Conservation (phyloP, 495 filamentous ascomycete species). For the Lepraria neglecta region DNA sequence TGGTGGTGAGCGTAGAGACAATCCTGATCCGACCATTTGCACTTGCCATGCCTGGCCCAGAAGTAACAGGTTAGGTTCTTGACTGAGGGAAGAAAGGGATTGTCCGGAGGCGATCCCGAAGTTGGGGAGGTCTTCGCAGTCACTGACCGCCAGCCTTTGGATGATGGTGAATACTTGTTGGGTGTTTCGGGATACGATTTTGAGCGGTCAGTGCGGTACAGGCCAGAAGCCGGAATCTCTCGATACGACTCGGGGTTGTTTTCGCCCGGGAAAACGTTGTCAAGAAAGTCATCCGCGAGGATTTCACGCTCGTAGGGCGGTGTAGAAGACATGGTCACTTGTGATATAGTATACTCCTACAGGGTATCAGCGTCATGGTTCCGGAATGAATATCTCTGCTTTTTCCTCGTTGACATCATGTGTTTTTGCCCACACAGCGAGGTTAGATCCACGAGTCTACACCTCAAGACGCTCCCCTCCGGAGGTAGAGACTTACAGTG, state of each 20-base stretch:
- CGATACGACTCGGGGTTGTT: not conserved
- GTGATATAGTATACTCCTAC: not conserved
- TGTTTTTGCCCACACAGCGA: not conserved
- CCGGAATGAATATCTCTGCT: no score
- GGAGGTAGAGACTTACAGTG: no score
- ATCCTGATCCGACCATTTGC: constrained; percentile 16
- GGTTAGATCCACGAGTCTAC: no score
- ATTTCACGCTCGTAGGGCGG: not conserved
- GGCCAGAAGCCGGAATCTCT: no score
- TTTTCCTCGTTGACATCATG: no score
- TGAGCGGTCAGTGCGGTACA: not conserved
- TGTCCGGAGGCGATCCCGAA: not conserved
- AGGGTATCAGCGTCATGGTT: not conserved
- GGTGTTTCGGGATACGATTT: not conserved
- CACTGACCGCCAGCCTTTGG: not conserved
- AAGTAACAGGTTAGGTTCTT: constrained; percentile 28
- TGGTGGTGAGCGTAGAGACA: constrained; percentile 28
- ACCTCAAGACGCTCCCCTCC: no score
- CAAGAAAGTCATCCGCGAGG: no score
- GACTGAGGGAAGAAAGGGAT: constrained; percentile 7
- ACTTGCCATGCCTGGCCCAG: constrained; percentile 18
- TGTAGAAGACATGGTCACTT: not conserved
- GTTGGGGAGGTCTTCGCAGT: not conserved
- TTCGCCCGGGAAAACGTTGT: not conserved
- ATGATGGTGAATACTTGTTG: not conserved